Percentiles rank a stretch among this genome's conserved stretches.
phyloP scores from a whole-genome alignment of 2,329 filamentous ascomycete species.

The Dactylellina sp. region DNA sequence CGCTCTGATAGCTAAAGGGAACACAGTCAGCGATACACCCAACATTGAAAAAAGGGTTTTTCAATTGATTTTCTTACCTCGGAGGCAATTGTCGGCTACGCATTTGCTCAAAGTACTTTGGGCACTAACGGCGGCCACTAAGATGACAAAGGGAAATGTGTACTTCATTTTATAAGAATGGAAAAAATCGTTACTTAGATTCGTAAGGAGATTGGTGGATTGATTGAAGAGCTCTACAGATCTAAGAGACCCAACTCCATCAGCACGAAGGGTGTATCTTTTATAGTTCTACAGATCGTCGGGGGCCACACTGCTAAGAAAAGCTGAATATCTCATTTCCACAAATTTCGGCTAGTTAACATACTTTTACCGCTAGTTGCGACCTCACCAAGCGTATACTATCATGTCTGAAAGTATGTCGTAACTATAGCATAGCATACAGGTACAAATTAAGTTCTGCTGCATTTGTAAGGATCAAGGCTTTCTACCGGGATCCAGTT shows the following conservation, averaged over 20 bases:
- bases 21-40: not conserved
- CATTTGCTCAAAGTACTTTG: not conserved
- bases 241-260: not conserved
- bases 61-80: constrained; percentile 15
- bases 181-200: constrained; percentile 2
- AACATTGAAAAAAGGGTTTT: not conserved
- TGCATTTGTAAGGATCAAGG: constrained; percentile 13
- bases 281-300: constrained; percentile 8
- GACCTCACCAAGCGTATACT: not conserved
- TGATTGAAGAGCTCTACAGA: constrained; percentile 3
- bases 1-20: constrained; percentile 28
- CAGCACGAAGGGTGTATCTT: not conserved
- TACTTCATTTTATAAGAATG: constrained; percentile 7
- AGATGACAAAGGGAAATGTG: constrained; percentile 1
- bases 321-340: constrained; percentile 1
- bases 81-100: constrained; percentile 30
- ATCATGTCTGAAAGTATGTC: constrained; percentile 1
- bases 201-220: not conserved
- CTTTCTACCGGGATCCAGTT: constrained; percentile 3
- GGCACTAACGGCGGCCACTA: constrained; percentile 1
- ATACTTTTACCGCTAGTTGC: constrained; percentile 1
- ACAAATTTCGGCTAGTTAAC: constrained; percentile 4
- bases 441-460: not conserved
- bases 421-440: not conserved
- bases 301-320: not conserved